Base-by-base conservation (phyloP, 2,329 filamentous ascomycete genomes). In the Aspergillus transmontanensis region DNA sequence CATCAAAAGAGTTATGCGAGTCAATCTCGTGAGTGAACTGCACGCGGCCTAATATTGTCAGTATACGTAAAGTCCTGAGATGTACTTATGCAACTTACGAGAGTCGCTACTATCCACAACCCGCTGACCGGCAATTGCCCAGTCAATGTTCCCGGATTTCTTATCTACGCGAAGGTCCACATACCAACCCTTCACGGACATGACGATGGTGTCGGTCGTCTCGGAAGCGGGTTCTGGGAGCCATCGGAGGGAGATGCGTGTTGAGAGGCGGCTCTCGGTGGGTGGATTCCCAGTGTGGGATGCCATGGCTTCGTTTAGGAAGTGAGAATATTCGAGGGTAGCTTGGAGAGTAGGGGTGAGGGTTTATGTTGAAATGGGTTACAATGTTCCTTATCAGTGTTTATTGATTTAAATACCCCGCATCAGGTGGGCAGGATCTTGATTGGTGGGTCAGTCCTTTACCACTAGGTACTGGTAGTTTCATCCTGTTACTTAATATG, bases 231-330 rank as follows among this genome's bases (percentile, higher is more conserved):
- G 68, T 19, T 78, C 78, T 10, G 79, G 78, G 1, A 76, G 72
- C 80, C 80, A 82, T 67, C 79, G 77, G 30, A 82, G 69, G 28
- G 78, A 80, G 46, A 81, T 73, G 26, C 80, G 75, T 10, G 78
- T 81, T 12, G 79, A 81, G 55, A 75, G 62, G 12, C 67, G 67
- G 58, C 64, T 66, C 59, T 66, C 45, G 14, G 53, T 50, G 36
- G 45, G 39, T 11, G 53, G 54, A 5, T 59, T 56, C 28, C 23
- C 2, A 14, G 54, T 16, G 2, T 46, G 19, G 11, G 39, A 23
- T 16, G 54, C 11, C 54, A 57, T 61, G 11, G 28, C n/a, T n/a
- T 14, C 4, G n/a, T 36, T 54, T 32, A 10, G 6, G 14, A 14
- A 1, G 4, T 34, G 50, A 3, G 10, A 26, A 19, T 53, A 0